phyloP scores from a whole-genome alignment of 1,139 yeast genomes.

The Kluyveromyces marxianus region DNA sequence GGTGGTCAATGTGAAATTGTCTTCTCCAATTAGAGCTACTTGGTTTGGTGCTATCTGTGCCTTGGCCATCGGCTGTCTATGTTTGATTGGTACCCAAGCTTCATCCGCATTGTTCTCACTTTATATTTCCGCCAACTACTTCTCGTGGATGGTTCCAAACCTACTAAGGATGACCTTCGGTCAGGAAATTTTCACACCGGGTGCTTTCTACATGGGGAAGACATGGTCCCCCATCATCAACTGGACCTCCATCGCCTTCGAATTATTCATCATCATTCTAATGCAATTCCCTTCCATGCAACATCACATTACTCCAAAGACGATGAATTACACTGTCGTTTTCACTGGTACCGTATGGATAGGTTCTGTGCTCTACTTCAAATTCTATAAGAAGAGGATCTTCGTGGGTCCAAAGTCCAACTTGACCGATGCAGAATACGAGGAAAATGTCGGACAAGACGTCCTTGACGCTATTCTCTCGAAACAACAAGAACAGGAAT shows the following conservation, averaged over 20 bases:
- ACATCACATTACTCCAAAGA: conserved; percentile 32
- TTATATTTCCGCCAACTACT: conserved; percentile 52
- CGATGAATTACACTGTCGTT: conserved; percentile 58
- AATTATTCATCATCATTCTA: conserved; percentile 38
- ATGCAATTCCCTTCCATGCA: conserved; percentile 43
- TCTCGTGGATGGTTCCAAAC: conserved; percentile 55
- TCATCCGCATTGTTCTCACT: conserved; percentile 53
- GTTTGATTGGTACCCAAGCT: conserved; percentile 53
- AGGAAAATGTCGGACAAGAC: conserved; percentile 21
- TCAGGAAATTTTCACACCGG: conserved; percentile 48
- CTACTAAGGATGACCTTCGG: conserved; percentile 42
- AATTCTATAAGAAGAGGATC: conserved; percentile 39
- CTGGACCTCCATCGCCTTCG: conserved; percentile 32
- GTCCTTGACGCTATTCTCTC: conserved; percentile 24
- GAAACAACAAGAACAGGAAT: conserved; percentile 34
- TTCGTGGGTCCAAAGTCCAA: conserved; percentile 43
- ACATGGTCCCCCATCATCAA: conserved; percentile 38
- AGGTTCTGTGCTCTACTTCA: conserved; percentile 40
- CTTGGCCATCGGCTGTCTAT: conserved; percentile 47
- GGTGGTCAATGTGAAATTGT: conserved; percentile 43
- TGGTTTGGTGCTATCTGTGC: conserved; percentile 43
- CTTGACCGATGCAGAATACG: conserved; percentile 21
- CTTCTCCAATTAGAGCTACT: conserved; percentile 58
- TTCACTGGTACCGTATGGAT: conserved; percentile 45
- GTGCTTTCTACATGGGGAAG: conserved; percentile 55